phyloP scores from a whole-genome alignment of 352 stramenopile species.

The Globisporangium mamillatum region DNA sequence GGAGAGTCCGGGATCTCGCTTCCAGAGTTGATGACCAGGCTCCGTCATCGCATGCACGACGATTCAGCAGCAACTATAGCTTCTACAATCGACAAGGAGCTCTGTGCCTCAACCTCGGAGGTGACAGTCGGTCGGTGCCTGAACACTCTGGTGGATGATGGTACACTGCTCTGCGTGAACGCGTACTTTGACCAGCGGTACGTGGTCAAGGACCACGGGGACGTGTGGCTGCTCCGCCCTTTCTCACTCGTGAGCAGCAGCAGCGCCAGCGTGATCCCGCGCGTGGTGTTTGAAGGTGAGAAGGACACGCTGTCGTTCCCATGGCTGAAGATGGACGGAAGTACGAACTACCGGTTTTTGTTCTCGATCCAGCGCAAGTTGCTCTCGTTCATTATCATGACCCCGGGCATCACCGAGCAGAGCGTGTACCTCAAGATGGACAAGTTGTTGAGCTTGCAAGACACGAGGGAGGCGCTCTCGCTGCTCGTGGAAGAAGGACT shows the following conservation, averaged over 20 bases:
- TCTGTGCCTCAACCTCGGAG: neutral
- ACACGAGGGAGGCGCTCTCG: slow-evolving; percentile 66
- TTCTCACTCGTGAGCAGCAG: slow-evolving; percentile 48
- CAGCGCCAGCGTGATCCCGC: slow-evolving; percentile 14
- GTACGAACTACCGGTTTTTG: slow-evolving; percentile 70
- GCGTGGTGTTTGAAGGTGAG: slow-evolving; percentile 68
- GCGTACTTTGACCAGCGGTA: slow-evolving; percentile 69
- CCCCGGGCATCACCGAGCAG: slow-evolving; percentile 62
- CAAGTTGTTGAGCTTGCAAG: slow-evolving; percentile 62
- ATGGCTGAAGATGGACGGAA: slow-evolving; percentile 83
- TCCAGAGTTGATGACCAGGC: slow-evolving; percentile 23
- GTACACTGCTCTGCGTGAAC: slow-evolving; percentile 60
- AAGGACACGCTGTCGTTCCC: slow-evolving; percentile 76
- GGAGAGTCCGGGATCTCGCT: slow-evolving; percentile 45
- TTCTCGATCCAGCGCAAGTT: slow-evolving; percentile 79
- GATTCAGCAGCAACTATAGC: neutral
- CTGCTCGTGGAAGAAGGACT: slow-evolving; percentile 72
- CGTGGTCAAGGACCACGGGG: slow-evolving; percentile 56
- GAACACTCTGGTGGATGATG: slow-evolving; percentile 50
- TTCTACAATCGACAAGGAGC: neutral
- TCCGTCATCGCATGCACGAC: slow-evolving; percentile 7
- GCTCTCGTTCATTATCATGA: slow-evolving; percentile 47
- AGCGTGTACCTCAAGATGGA: slow-evolving; percentile 50
- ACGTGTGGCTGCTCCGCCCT: slow-evolving; percentile 65
- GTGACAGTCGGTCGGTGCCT: slow-evolving; percentile 30